Evolutionary conservation across 179 eudicot genomes (phyloP).

Genomic region (Silene noctiflora): DNA sequence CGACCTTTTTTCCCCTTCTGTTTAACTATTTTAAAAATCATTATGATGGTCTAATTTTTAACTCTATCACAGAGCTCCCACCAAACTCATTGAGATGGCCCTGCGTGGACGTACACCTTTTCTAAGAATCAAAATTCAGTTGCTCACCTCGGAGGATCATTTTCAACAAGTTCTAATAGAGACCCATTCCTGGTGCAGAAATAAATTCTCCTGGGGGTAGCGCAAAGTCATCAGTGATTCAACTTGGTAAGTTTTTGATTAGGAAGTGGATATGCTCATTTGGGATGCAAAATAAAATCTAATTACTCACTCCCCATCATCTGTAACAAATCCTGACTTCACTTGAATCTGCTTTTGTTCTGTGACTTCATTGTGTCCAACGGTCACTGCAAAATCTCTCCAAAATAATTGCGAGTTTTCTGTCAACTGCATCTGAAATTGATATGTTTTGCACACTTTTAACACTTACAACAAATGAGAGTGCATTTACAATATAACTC

Average conservation of each 20-base stretch:
- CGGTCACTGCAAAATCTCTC: slow-evolving; percentile 42
- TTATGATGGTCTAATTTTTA: background rate
- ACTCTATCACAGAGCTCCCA: background rate
- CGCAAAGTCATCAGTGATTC: slow-evolving; percentile 32
- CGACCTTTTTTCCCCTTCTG: background rate
- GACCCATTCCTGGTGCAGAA: slow-evolving; percentile 75
- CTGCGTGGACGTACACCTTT: background rate
- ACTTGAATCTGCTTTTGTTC: slow-evolving; percentile 31
- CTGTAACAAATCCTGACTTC: slow-evolving; percentile 56
- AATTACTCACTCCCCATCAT: slow-evolving; percentile 62
- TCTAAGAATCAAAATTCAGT: background rate
- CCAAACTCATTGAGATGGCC: background rate
- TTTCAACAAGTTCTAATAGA: slow-evolving; percentile 52
- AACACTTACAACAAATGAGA: background rate
- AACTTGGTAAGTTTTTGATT: slow-evolving; percentile 24
- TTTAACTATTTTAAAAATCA: background rate
- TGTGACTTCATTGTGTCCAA: slow-evolving; percentile 19
- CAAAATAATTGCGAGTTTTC: slow-evolving; percentile 65
- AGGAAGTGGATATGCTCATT: slow-evolving; percentile 17
- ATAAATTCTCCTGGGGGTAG: slow-evolving; percentile 56
- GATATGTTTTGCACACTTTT: background rate
- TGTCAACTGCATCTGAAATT: slow-evolving; percentile 57
- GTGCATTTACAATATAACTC: background rate
- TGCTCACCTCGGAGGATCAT: slow-evolving; percentile 67
- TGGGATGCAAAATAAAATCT: slow-evolving; percentile 9